These are phyloP conservation scores for Smittium culicis DNA, from an alignment of 371 early-diverging fungal genomes.

Conservation along the genomic window DNA sequence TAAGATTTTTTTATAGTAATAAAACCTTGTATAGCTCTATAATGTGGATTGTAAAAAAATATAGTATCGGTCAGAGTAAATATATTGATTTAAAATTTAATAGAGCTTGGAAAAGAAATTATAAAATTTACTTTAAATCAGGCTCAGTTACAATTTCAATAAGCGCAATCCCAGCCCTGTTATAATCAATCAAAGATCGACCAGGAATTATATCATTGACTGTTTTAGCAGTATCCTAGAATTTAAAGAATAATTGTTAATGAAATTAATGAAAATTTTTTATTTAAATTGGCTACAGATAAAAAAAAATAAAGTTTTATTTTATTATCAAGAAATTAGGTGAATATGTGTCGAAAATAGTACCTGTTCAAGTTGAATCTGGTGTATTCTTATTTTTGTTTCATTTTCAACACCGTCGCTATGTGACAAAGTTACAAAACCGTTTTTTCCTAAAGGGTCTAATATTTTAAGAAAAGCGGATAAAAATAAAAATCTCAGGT, in stretches of 20 bases:
- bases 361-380: conserved; percentile 73
- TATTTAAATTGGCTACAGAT: background rate
- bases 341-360: too few relatives aligned
- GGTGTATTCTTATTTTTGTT: conserved; percentile 47
- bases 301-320: too few relatives aligned
- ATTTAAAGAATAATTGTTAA: too few relatives aligned
- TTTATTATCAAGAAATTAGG: too few relatives aligned
- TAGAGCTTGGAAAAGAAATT: background rate
- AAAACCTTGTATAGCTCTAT: too few relatives aligned
- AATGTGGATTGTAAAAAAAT: too few relatives aligned
- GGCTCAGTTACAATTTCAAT: conserved; percentile 86
- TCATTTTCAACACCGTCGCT: background rate
- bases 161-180: conserved; percentile 72
- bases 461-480: background rate
- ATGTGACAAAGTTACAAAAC: conserved; percentile 16
- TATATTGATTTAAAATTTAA: background rate
- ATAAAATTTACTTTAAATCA: conserved; percentile 45
- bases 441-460: conserved; percentile 27
- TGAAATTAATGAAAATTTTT: background rate
- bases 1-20: background rate
- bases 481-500: background rate
- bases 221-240: conserved; percentile 73
- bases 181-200: conserved; percentile 58
- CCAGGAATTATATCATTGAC: conserved; percentile 46
- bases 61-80: too few relatives aligned